Conservation (phyloP, 192 early-diverging fungal genomes). For the Mortierella antarctica region DNA sequence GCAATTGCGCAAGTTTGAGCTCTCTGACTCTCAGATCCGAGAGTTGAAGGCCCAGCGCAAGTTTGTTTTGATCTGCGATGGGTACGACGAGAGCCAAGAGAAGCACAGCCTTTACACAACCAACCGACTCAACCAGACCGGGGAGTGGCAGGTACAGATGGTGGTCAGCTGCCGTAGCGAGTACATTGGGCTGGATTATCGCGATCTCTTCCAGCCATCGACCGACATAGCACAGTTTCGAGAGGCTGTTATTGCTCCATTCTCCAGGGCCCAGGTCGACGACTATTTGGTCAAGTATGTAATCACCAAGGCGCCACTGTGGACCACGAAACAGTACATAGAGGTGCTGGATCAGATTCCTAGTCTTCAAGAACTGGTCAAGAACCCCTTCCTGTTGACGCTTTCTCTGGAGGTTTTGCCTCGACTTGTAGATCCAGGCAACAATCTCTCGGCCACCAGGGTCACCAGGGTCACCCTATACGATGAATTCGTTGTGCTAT, state of each 20-base stretch:
- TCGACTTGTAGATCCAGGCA: too few species aligned
- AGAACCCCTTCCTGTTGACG: too few species aligned
- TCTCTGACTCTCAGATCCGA: conserved; percentile 20
- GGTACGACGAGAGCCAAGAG: conserved; percentile 31
- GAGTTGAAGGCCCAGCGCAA: conserved; percentile 19
- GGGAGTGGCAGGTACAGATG: conserved; percentile 24
- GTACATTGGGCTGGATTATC: conserved; percentile 27
- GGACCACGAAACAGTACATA: too few species aligned
- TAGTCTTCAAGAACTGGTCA: too few species aligned
- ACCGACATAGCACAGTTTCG: conserved; percentile 3
- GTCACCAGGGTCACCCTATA: too few species aligned
- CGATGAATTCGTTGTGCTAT: neutral
- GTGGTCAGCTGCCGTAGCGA: conserved; percentile 32
- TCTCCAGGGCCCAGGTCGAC: conserved; percentile 14
- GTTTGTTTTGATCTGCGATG: conserved; percentile 34
- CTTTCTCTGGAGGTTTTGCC: too few species aligned
- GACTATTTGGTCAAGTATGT: conserved; percentile 22
- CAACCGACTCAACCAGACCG: conserved; percentile 19
- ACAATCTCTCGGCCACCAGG: too few species aligned
- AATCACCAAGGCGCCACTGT: conserved; percentile 12
- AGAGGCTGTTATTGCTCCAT: conserved; percentile 33
- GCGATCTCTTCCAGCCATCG: conserved; percentile 22
- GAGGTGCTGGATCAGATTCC: too few species aligned
- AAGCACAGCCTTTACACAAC: conserved; percentile 18
- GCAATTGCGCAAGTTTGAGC: conserved; percentile 14